Percentiles rank a stretch among this genome's conserved stretches.
phyloP scores from a whole-genome alignment of 768 basidiomycete genomes.

The Amylocystis lapponica region DNA sequence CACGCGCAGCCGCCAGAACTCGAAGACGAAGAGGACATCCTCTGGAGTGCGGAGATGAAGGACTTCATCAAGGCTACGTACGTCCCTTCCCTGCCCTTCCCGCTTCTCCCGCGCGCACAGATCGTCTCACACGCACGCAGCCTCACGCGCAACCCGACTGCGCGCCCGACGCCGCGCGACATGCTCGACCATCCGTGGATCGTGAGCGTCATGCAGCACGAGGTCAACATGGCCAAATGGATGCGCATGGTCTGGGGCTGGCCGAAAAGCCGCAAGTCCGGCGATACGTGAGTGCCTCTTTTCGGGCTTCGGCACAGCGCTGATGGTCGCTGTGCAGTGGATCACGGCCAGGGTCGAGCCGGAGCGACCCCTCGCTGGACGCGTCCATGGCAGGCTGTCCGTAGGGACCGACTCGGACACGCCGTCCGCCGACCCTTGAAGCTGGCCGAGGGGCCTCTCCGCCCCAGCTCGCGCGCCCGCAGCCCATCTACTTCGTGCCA shows the following conservation, averaged over 20 bases:
- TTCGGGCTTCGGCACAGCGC: not conserved
- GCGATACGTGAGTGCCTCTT: conserved; percentile 21
- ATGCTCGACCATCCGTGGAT: conserved; percentile 87
- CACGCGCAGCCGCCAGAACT: conserved; percentile 67
- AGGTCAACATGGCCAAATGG: conserved; percentile 88
- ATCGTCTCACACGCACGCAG: conserved; percentile 32
- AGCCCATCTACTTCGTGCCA: too few relatives aligned
- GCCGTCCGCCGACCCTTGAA: too few relatives aligned
- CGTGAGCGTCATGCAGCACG: conserved; percentile 64
- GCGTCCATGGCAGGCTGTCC: conserved; percentile 20
- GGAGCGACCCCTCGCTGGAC: conserved; percentile 22
- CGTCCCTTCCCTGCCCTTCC: conserved; percentile 25
- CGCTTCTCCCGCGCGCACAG: not conserved
- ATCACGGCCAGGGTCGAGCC: conserved; percentile 28
- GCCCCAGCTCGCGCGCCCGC: not conserved
- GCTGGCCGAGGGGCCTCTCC: too few relatives aligned
- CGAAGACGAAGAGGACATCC: conserved; percentile 60
- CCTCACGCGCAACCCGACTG: conserved; percentile 59
- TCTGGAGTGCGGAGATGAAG: conserved; percentile 83
- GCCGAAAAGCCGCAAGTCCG: conserved; percentile 35
- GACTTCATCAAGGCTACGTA: conserved; percentile 86
- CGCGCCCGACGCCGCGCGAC: conserved; percentile 76
- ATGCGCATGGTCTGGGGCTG: conserved; percentile 82
- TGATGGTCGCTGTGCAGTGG: conserved; percentile 4
- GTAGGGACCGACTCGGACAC: conserved; percentile 8